phyloP scores from a whole-genome alignment of 148 eudicot species.

The Rhododendron ferrugineum region DNA sequence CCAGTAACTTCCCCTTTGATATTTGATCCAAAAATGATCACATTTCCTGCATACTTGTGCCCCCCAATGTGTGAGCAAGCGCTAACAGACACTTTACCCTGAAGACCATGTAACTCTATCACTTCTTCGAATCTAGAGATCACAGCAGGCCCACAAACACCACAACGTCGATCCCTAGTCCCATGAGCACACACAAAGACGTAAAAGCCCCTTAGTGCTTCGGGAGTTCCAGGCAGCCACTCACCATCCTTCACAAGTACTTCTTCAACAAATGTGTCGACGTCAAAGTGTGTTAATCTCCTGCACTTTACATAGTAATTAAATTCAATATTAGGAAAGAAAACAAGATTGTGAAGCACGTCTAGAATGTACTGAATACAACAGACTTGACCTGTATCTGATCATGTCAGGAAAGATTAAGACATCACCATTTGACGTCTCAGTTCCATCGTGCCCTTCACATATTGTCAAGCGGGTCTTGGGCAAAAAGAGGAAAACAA shows the following conservation, averaged over 20 bases:
- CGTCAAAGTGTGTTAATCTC: slow-evolving; percentile 97
- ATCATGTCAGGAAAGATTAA: slow-evolving; percentile 98
- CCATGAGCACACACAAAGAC: slow-evolving; percentile 95
- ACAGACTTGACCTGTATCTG: slow-evolving; percentile 72
- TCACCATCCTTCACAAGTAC: slow-evolving; percentile 90
- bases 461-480: slow-evolving; percentile 94
- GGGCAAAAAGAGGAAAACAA: slow-evolving; percentile 12
- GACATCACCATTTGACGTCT: slow-evolving; percentile 97
- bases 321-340: neutral
- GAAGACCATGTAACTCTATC: slow-evolving; percentile 64
- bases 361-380: neutral
- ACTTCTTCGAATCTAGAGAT: slow-evolving; percentile 75
- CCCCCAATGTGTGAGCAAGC: slow-evolving; percentile 98
- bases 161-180: slow-evolving; percentile 87
- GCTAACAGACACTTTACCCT: slow-evolving; percentile 75
- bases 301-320: slow-evolving; percentile 33
- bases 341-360: neutral
- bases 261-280: slow-evolving; percentile 97
- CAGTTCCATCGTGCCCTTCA: slow-evolving; percentile 98
- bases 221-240: slow-evolving; percentile 95
- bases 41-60: slow-evolving; percentile 95
- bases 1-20: slow-evolving; percentile 56
- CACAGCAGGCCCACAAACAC: slow-evolving; percentile 92
- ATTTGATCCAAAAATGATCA: slow-evolving; percentile 75
- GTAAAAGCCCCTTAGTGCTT: slow-evolving; percentile 64